phyloP scores from a whole-genome alignment of 2,329 filamentous ascomycete genomes.

The Aspergillus sojae region DNA sequence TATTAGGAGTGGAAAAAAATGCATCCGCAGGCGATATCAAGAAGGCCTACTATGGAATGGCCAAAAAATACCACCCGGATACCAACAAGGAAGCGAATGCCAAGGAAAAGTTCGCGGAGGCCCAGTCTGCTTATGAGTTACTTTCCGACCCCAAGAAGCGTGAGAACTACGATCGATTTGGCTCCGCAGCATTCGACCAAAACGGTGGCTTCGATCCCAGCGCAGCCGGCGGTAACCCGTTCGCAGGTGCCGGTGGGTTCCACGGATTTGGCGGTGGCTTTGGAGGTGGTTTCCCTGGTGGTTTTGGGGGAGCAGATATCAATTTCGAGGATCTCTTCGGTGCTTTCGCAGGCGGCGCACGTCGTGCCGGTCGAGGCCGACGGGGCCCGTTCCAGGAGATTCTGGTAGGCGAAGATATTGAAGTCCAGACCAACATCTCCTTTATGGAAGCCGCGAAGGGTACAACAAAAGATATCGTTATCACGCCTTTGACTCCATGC shows the following conservation, averaged over 20 bases:
- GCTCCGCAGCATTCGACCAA: slow-evolving; percentile 72
- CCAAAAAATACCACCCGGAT: slow-evolving; percentile 97
- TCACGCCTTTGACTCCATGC: slow-evolving; percentile 80
- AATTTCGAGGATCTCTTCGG: slow-evolving; percentile 97
- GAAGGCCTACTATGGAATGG: slow-evolving; percentile 95
- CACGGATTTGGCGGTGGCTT: slow-evolving; percentile 60
- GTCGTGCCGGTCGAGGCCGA: slow-evolving; percentile 56
- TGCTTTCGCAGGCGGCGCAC: slow-evolving; percentile 70
- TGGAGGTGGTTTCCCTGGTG: slow-evolving; percentile 59
- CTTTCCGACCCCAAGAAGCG: slow-evolving; percentile 91
- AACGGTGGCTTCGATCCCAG: slow-evolving; percentile 77
- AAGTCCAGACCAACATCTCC: slow-evolving; percentile 87
- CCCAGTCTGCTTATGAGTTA: slow-evolving; percentile 91
- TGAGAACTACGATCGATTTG: slow-evolving; percentile 88
- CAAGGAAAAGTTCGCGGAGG: slow-evolving; percentile 92
- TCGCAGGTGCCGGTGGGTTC: slow-evolving; percentile 64
- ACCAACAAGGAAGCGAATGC: slow-evolving; percentile 94
- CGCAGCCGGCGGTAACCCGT: slow-evolving; percentile 55
- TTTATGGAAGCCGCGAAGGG: slow-evolving; percentile 98
- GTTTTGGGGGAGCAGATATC: slow-evolving; percentile 72
- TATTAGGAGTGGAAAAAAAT: slow-evolving; percentile 79
- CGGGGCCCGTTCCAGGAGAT: slow-evolving; percentile 77
- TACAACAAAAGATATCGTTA: slow-evolving; percentile 80
- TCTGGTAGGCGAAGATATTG: slow-evolving; percentile 92
- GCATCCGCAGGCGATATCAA: slow-evolving; percentile 91